phyloP scores from a whole-genome alignment of 306 rosid genomes.

The Prunus mira region DNA sequence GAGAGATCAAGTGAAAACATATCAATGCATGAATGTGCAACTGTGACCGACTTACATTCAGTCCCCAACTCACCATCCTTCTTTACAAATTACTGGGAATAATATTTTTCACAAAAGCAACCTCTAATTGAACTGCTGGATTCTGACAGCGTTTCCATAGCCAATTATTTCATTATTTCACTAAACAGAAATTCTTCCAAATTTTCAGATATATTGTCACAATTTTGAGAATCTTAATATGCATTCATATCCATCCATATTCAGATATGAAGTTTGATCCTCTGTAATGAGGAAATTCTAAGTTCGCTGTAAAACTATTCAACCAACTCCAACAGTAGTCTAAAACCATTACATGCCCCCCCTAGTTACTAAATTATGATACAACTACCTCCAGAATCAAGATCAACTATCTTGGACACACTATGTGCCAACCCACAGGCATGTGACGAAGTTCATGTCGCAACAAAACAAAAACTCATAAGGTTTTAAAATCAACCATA shows the following conservation, averaged over 20 bases:
- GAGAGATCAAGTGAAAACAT: not conserved
- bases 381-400: conserved; percentile 5
- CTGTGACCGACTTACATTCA: not conserved
- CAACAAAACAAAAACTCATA: not conserved
- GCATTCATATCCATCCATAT: not conserved
- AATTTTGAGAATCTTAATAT: not conserved
- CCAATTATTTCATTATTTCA: not conserved
- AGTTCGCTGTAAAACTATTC: not conserved
- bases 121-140: not conserved
- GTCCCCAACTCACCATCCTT: not conserved
- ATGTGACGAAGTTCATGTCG: not conserved
- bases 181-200: not conserved
- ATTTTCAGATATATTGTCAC: not conserved
- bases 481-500: not conserved
- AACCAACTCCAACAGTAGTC: not conserved
- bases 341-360: not conserved
- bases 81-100: not conserved
- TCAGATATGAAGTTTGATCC: not conserved
- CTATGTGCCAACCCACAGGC: not conserved
- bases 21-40: not conserved
- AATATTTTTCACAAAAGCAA: not conserved
- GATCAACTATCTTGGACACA: not conserved
- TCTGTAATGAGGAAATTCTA: not conserved
- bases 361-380: not conserved
- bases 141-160: not conserved